These are phyloP conservation scores for Retiboletus fuscus DNA, from an alignment of 1,284 basidiomycete genomes.

Conservation along the genomic window DNA sequence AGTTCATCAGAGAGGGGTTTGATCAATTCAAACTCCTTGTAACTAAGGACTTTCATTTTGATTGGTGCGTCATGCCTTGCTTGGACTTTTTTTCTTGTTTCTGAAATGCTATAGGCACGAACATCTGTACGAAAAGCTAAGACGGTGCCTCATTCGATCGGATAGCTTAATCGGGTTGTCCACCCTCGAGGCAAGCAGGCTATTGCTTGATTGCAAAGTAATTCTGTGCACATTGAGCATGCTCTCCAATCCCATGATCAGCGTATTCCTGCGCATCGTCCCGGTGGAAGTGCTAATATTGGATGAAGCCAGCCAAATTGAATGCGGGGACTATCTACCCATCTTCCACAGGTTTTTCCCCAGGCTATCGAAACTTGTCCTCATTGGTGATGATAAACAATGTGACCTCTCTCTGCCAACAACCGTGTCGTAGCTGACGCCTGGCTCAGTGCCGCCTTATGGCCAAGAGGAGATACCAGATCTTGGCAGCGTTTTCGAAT, in stretches of 20 bases:
- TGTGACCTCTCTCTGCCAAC: conserved; percentile 55
- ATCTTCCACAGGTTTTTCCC: conserved; percentile 59
- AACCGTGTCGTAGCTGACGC: conserved; percentile 9
- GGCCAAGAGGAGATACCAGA: conserved; percentile 56
- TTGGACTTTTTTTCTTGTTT: neutral
- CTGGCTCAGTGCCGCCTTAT: conserved; percentile 59
- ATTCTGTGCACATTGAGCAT: conserved; percentile 67
- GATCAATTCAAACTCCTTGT: conserved; percentile 56
- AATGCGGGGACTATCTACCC: conserved; percentile 69
- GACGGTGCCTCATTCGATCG: conserved; percentile 63
- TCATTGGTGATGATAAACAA: conserved; percentile 83
- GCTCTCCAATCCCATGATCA: conserved; percentile 52
- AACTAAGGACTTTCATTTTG: conserved; percentile 58
- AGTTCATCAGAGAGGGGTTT: conserved; percentile 52
- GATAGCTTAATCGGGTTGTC: conserved; percentile 51
- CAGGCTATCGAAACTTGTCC: conserved; percentile 70
- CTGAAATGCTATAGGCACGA: conserved; percentile 68
- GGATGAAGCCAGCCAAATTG: conserved; percentile 76
- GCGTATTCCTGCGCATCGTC: conserved; percentile 50
- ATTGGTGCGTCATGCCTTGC: conserved; percentile 62
- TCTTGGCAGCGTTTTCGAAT: conserved; percentile 61
- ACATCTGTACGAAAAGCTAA: conserved; percentile 67
- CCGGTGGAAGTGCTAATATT: conserved; percentile 65
- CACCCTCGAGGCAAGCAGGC: conserved; percentile 29
- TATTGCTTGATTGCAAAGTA: conserved; percentile 60